phyloP scores from a whole-genome alignment of 352 stramenopile species.

The Pythium guiyangense region DNA sequence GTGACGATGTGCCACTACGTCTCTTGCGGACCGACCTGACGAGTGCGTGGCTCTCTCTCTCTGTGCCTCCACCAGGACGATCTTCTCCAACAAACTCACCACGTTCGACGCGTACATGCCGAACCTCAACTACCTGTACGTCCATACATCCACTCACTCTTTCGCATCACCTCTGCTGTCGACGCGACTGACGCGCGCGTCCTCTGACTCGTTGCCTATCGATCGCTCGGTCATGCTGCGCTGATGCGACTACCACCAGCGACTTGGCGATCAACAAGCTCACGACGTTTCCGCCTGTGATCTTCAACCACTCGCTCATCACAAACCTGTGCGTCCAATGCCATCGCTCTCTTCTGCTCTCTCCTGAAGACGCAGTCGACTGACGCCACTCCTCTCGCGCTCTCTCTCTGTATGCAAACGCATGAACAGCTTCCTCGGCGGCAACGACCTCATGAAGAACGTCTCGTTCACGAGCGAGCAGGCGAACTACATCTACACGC shows the following conservation, averaged over 20 bases:
- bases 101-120: slow-evolving; percentile 18
- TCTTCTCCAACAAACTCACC: slow-evolving; percentile 21
- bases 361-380: too few species aligned
- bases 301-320: slow-evolving; percentile 21
- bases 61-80: slow-evolving; percentile 6
- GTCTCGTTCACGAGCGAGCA: slow-evolving; percentile 6
- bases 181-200: neutral
- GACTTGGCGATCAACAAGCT: slow-evolving; percentile 22
- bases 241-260: slow-evolving; percentile 7
- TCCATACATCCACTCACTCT: too few species aligned
- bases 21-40: neutral
- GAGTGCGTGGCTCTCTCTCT: too few species aligned
- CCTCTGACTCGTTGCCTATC: neutral
- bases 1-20: neutral
- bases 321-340: slow-evolving; percentile 11
- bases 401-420: too few species aligned
- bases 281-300: slow-evolving; percentile 19
- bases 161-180: too few species aligned
- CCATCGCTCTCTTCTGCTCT: too few species aligned
- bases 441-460: too few species aligned
- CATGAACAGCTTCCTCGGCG: too few species aligned
- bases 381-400: neutral
- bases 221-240: neutral
- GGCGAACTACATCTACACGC: slow-evolving; percentile 3
- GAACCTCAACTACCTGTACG: slow-evolving; percentile 20